A percentile compares a stretch with the other conserved stretches of the same genome.
Conservation (phyloP, 1,139 yeast species). For the Suhomyces ambrosiae region DNA sequence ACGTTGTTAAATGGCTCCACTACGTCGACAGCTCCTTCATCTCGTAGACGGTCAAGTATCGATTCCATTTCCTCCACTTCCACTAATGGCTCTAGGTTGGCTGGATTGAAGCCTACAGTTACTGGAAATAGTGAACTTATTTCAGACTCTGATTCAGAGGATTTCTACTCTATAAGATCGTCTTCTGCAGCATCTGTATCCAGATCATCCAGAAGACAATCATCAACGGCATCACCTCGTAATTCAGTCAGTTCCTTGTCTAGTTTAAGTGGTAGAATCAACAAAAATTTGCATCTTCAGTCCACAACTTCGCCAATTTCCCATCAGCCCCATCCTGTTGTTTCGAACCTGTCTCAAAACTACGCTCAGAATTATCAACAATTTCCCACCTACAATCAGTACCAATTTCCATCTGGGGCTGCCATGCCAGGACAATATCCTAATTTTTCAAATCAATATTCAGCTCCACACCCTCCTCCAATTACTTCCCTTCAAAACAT, state of each 20-base stretch:
- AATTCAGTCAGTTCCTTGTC: slow-evolving; percentile 47
- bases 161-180: slow-evolving; percentile 36
- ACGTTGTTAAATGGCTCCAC: slow-evolving; percentile 6
- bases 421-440: too few species aligned
- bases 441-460: too few species aligned
- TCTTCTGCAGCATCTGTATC: slow-evolving; percentile 10
- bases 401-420: slow-evolving; percentile 2
- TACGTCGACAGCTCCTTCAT: slow-evolving; percentile 6
- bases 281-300: slow-evolving; percentile 25
- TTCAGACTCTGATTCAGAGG: slow-evolving; percentile 45
- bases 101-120: slow-evolving; percentile 32
- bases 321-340: not conserved
- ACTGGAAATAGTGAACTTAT: slow-evolving; percentile 26
- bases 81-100: slow-evolving; percentile 36
- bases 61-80: slow-evolving; percentile 39
- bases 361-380: not conserved
- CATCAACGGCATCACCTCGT: slow-evolving; percentile 46
- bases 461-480: too few species aligned
- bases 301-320: slow-evolving; percentile 1
- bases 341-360: not conserved
- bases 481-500: too few species aligned
- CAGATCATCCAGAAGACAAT: slow-evolving; percentile 8
- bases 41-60: slow-evolving; percentile 37
- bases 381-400: too few species aligned
- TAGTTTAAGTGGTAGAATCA: slow-evolving; percentile 48